Base-by-base conservation (phyloP, 2,329 filamentous ascomycete species). In the Epichloe sibirici region DNA sequence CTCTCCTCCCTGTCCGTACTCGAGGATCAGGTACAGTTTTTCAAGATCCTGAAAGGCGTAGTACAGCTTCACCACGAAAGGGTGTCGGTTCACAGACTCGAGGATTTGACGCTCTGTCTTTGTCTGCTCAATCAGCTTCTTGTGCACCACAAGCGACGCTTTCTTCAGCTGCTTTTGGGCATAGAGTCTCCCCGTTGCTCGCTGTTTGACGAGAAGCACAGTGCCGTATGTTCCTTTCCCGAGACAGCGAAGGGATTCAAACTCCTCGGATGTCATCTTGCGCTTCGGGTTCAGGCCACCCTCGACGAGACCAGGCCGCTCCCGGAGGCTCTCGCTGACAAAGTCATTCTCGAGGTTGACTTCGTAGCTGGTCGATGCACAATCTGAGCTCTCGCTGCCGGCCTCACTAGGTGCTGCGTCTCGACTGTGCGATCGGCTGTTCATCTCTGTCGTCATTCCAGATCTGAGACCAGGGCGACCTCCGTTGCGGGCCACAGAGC, bases 111-210 rank as follows among this genome's bases (percentile, higher is more conserved):
- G 86, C 72, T 98, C 93, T 2, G 91, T 97, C 76, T 94, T 95
- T 53, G 93, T 97, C 73, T 97, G 93, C 71, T 97, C 90, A 49
- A 98, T 82, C 35, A 97, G 79, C 67, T 90, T 90, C 76, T 95
- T 96, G 71, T 96, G 90, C 40, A 98, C 88, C 1, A 90, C 89
- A 50, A 98, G 74, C 8, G 90, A 95, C 0, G 94, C 93, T 71
- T 98, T 98, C 68, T 91, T 93, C 71, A 98, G 93, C 70, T 97
- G 91, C 74, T 98, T 98, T 73, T 98, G 94, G 1, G 93, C 94
- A 64, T 90, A 98, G 5, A 98, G 79, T 44, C 88, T 84, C 43
- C 93, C 93, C 2, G 90, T 96, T 34, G 81, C 73, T 49, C 82
- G 82, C 71, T 98, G 91, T 71, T 90, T 93, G 56, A 98, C 94